A percentile compares a stretch with the other conserved stretches of the same genome.
Conservation (phyloP, 345 rosid genomes). For the Aquilaria sinensis region DNA sequence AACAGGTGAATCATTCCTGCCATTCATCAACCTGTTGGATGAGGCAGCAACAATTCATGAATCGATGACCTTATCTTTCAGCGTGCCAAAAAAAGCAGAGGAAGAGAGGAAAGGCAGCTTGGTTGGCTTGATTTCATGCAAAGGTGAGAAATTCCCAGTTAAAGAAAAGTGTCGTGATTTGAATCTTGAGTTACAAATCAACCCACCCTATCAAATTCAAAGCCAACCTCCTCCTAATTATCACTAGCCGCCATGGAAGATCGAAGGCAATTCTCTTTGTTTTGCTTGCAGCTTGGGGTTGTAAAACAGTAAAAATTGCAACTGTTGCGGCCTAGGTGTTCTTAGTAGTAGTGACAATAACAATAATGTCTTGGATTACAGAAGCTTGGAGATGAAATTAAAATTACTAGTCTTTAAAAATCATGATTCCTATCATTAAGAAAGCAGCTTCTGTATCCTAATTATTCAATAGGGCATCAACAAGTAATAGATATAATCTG, state of each 20-base stretch:
- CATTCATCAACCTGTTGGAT: conserved; percentile 40
- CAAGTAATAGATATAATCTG: conserved; percentile 67
- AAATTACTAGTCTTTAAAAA: no score
- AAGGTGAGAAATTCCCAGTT: neutral
- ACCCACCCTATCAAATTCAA: no score
- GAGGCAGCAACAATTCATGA: conserved; percentile 21
- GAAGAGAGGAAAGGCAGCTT: conserved; percentile 3
- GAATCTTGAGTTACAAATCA: no score
- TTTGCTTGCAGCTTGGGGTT: conserved; percentile 45
- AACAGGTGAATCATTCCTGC: conserved; percentile 63
- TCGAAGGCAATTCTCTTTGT: conserved; percentile 25
- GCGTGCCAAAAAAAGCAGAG: conserved; percentile 18
- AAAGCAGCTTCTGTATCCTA: conserved; percentile 81
- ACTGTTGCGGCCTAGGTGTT: conserved; percentile 24
- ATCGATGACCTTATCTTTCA: conserved; percentile 32
- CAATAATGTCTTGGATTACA: conserved; percentile 55
- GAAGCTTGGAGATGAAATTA: conserved; percentile 6
- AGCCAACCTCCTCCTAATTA: conserved; percentile 11
- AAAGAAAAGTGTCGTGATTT: no score
- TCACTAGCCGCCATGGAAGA: conserved; percentile 10
- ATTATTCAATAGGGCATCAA: conserved; percentile 83
- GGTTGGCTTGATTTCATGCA: conserved; percentile 16
- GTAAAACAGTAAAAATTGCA: conserved; percentile 49
- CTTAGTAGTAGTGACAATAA: conserved; percentile 14
- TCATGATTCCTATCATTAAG: conserved; percentile 17